Evolutionary conservation across 140 eudicot species (phyloP).

Genomic region (Stevia rebaudiana): DNA sequence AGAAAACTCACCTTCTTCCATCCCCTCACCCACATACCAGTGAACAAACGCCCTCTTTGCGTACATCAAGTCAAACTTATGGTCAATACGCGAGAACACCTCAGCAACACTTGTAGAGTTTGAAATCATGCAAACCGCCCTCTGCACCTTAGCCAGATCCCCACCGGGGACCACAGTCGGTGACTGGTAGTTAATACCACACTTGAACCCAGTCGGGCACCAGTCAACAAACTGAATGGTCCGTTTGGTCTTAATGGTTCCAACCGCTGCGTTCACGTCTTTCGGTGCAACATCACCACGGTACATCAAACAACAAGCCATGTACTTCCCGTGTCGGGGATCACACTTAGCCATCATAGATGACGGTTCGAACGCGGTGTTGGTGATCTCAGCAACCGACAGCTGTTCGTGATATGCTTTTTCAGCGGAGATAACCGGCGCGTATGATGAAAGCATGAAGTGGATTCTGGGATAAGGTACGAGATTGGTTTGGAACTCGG

Average conservation of each 20-base stretch:
- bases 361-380: conserved; percentile 39
- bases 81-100: conserved; percentile 43
- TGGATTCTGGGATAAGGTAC: conserved; percentile 42
- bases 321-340: conserved; percentile 38
- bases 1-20: conserved; percentile 43
- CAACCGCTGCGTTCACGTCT: conserved; percentile 42
- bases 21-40: conserved; percentile 47
- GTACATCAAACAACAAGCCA: conserved; percentile 46
- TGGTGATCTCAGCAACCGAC: conserved; percentile 42
- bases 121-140: conserved; percentile 42
- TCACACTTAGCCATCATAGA: conserved; percentile 49
- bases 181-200: conserved; percentile 43
- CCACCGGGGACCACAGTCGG: conserved; percentile 49
- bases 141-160: conserved; percentile 41
- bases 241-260: conserved; percentile 41
- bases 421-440: conserved; percentile 39
- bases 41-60: conserved; percentile 45
- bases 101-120: conserved; percentile 40
- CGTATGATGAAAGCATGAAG: conserved; percentile 42
- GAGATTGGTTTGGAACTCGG: conserved; percentile 39
- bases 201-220: conserved; percentile 44
- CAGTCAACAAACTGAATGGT: conserved; percentile 46
- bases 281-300: conserved; percentile 41
- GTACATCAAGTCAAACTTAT: conserved; percentile 42
- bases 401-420: conserved; percentile 38